A percentile compares a stretch with the other conserved stretches of the same genome.
Evolutionary conservation across 2,329 filamentous ascomycete species (phyloP).

Genomic region (Epichloe amarillans): DNA sequence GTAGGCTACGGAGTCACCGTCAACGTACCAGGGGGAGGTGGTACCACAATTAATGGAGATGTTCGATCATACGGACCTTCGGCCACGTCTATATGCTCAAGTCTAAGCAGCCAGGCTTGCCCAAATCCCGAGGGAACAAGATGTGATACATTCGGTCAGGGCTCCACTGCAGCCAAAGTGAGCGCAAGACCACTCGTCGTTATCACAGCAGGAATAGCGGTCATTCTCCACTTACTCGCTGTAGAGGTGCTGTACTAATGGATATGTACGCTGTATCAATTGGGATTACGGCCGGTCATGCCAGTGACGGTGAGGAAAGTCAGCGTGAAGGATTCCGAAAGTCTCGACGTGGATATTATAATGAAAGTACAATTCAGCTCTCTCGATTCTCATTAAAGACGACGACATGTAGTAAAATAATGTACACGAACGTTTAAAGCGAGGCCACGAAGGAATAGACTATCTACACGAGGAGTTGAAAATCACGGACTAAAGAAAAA

Average conservation of each 20-base stretch:
- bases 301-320: too few species aligned
- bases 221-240: neutral
- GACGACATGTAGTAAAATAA: too few species aligned
- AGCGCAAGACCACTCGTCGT: neutral
- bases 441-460: too few species aligned
- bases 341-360: too few species aligned
- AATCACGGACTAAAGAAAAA: too few species aligned
- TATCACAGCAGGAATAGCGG: neutral
- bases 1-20: slow-evolving; percentile 40
- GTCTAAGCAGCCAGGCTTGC: slow-evolving; percentile 40
- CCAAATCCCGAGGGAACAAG: slow-evolving; percentile 26
- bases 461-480: too few species aligned
- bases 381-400: too few species aligned
- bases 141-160: slow-evolving; percentile 19
- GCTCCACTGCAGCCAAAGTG: slow-evolving; percentile 1
- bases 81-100: slow-evolving; percentile 42
- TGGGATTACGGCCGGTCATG: too few species aligned
- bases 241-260: neutral
- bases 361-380: too few species aligned
- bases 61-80: slow-evolving; percentile 27
- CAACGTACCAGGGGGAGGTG: slow-evolving; percentile 38
- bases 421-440: too few species aligned
- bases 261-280: too few species aligned
- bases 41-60: slow-evolving; percentile 35
- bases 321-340: too few species aligned